Percentiles rank a stretch among this genome's conserved stretches.
Evolutionary conservation across 176 grass and related monocot species (phyloP).

Genomic region (Puya raimondii): DNA sequence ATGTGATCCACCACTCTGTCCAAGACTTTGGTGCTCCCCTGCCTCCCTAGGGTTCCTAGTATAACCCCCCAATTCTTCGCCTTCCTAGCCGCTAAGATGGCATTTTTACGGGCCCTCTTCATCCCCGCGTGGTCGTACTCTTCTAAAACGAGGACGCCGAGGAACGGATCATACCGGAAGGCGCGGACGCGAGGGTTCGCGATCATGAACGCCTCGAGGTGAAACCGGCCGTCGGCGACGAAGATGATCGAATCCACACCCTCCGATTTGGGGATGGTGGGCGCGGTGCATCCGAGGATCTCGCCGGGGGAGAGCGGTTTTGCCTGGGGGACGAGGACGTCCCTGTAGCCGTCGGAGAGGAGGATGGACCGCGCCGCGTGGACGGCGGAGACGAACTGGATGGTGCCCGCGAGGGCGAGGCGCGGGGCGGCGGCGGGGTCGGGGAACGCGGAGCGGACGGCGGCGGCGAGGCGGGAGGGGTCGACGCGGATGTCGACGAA

Average conservation of each 20-base stretch:
- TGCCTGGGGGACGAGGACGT: slow-evolving; percentile 61
- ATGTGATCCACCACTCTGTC: slow-evolving; percentile 74
- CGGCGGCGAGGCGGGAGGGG: slow-evolving; percentile 42
- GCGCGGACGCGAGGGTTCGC: slow-evolving; percentile 74
- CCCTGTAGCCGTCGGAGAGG: slow-evolving; percentile 32
- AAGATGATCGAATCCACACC: slow-evolving; percentile 51
- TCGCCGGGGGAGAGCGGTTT: slow-evolving; percentile 84
- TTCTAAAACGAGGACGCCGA: slow-evolving; percentile 66
- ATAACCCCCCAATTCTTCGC: slow-evolving; percentile 70
- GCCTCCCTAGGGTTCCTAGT: slow-evolving; percentile 72
- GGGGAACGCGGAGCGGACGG: slow-evolving; percentile 48
- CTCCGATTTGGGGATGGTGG: slow-evolving; percentile 44
- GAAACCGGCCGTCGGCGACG: slow-evolving; percentile 80
- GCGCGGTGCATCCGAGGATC: slow-evolving; percentile 83
- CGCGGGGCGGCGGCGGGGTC: slow-evolving; percentile 22
- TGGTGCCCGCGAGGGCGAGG: slow-evolving; percentile 73
- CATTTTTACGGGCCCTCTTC: slow-evolving; percentile 86
- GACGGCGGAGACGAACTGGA: slow-evolving; percentile 78
- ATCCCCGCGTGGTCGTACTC: slow-evolving; percentile 82
- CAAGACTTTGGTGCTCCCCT: slow-evolving; percentile 63
- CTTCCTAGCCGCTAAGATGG: slow-evolving; percentile 51
- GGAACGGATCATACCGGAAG: slow-evolving; percentile 76
- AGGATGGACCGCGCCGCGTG: slow-evolving; percentile 71
- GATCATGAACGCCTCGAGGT: slow-evolving; percentile 95
- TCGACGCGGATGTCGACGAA: slow-evolving; percentile 90